These are phyloP conservation scores for Sphaerulina vaccinii DNA, from an alignment of 2,329 filamentous ascomycete genomes.

Conservation along the genomic window DNA sequence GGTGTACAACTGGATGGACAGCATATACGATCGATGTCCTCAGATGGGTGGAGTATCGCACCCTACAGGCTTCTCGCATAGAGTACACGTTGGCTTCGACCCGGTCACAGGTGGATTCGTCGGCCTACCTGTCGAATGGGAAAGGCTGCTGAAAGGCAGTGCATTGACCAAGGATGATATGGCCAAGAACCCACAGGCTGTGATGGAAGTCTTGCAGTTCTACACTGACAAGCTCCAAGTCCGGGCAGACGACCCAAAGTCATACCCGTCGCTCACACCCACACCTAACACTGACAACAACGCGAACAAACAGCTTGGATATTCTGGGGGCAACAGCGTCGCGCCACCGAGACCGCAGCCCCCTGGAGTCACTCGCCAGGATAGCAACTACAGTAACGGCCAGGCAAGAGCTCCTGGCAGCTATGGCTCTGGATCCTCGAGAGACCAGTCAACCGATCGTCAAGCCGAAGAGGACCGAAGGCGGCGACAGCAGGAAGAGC, in stretches of 20 bases:
- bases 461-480: conserved; percentile 43
- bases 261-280: conserved; percentile 67
- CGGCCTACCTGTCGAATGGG: conserved; percentile 93
- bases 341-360: conserved; percentile 50
- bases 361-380: conserved; percentile 46
- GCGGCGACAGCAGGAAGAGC: conserved; percentile 41
- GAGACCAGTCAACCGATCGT: conserved; percentile 31
- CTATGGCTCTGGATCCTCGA: conserved; percentile 20
- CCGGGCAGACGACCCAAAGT: conserved; percentile 67
- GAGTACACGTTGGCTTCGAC: conserved; percentile 96
- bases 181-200: conserved; percentile 77
- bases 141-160: conserved; percentile 90
- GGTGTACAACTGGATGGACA: conserved; percentile 98
- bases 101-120: conserved; percentile 93
- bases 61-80: conserved; percentile 95
- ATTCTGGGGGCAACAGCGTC: conserved; percentile 47
- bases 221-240: conserved; percentile 78
- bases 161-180: conserved; percentile 99
- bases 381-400: conserved; percentile 44
- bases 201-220: conserved; percentile 79
- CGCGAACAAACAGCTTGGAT: conserved; percentile 51
- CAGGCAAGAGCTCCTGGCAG: conserved; percentile 23
- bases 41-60: conserved; percentile 98
- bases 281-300: conserved; percentile 57
- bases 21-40: conserved; percentile 93